Conservation (phyloP, 768 basidiomycete species). For the Suillus subluteus region DNA sequence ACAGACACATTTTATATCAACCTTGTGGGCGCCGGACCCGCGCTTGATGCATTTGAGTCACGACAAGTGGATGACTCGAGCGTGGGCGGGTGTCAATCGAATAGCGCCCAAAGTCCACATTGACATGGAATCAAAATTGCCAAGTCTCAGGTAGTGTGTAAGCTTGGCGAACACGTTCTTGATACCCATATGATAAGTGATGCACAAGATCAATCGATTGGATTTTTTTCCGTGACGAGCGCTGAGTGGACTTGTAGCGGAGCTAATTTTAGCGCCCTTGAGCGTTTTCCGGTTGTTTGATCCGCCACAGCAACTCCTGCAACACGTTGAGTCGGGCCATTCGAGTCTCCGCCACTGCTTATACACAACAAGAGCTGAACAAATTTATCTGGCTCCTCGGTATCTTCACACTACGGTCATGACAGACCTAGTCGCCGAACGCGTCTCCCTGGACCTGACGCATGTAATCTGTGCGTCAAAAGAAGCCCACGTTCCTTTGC, state of each 20-base stretch:
- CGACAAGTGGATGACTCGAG: background rate
- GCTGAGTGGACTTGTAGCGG: background rate
- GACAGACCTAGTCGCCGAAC: slow-evolving; percentile 19
- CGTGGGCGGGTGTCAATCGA: background rate
- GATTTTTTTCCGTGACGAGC: no score
- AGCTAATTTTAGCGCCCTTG: background rate
- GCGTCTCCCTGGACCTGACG: slow-evolving; percentile 62
- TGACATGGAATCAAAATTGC: background rate
- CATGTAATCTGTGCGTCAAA: slow-evolving; percentile 58
- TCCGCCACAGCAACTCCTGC: background rate
- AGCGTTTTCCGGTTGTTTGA: background rate
- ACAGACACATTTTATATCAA: slow-evolving; percentile 16
- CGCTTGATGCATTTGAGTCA: background rate
- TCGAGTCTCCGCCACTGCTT: background rate
- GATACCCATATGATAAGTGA: background rate
- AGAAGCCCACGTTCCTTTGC: slow-evolving; percentile 21
- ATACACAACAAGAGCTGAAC: background rate
- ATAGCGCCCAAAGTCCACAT: background rate
- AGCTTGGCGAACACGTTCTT: background rate
- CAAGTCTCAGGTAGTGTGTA: no score
- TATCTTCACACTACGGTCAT: background rate
- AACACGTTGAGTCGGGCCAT: background rate
- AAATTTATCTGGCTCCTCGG: background rate
- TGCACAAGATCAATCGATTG: no score
- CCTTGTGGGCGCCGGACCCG: background rate